Evolutionary conservation across 805 yeast species (phyloP).

Genomic region (Kodamaea jinghongensis): DNA sequence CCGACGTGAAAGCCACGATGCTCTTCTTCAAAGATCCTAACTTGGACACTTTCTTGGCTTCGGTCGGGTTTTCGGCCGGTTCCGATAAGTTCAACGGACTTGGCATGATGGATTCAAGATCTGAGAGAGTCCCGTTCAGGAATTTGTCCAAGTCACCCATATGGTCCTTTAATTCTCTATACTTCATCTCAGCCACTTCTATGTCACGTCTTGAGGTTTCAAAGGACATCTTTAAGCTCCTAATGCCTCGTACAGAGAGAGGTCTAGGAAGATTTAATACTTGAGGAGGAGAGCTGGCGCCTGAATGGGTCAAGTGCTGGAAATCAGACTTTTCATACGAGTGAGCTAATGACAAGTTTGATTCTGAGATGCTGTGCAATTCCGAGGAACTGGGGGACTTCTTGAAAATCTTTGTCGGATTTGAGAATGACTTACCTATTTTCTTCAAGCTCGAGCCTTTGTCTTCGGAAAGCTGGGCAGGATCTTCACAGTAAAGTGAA

Average conservation of each 20-base stretch:
- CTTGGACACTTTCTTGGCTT: constrained; percentile 14
- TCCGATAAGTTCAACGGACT: constrained; percentile 27
- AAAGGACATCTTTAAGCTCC: constrained; percentile 32
- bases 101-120: constrained; percentile 4
- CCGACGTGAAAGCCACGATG: constrained; percentile 29
- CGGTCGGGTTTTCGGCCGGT: constrained; percentile 20
- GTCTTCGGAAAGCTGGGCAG: neutral
- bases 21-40: constrained; percentile 22
- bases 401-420: constrained; percentile 19
- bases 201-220: constrained; percentile 25
- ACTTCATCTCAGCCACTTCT: constrained; percentile 27
- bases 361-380: neutral
- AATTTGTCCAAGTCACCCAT: constrained; percentile 1
- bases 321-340: constrained; percentile 8
- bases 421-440: constrained; percentile 18
- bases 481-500: neutral
- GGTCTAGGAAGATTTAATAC: constrained; percentile 29
- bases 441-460: constrained; percentile 14
- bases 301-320: constrained; percentile 7
- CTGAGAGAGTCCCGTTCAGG: neutral
- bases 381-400: constrained; percentile 4
- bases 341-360: neutral
- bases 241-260: constrained; percentile 30
- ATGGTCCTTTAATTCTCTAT: constrained; percentile 11
- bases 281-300: constrained; percentile 4